A percentile compares a stretch with the other conserved stretches of the same genome.
Evolutionary conservation across 495 filamentous ascomycete species (phyloP).

Genomic region (Penicillium steckii): DNA sequence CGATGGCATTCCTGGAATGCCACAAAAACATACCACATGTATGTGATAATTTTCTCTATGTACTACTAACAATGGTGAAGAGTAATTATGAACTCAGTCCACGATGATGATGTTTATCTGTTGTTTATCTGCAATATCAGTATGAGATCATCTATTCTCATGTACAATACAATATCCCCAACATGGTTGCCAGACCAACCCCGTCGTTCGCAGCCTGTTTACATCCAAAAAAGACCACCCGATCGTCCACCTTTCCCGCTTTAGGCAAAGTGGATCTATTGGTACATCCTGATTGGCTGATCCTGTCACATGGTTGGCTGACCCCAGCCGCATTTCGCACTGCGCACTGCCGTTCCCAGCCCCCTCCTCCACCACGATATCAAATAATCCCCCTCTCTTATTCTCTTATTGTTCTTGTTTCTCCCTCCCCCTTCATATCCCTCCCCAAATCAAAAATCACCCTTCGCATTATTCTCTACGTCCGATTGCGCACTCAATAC

Average conservation of each 20-base stretch:
- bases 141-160: neutral
- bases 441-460: neutral
- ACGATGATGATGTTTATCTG: too few relatives aligned
- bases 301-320: slow-evolving; percentile 20
- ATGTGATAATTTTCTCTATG: too few relatives aligned
- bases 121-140: neutral
- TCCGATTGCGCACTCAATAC: neutral
- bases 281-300: slow-evolving; percentile 11
- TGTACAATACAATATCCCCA: slow-evolving; percentile 13
- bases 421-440: slow-evolving; percentile 2
- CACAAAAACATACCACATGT: neutral
- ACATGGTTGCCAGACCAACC: slow-evolving; percentile 33
- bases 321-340: slow-evolving; percentile 25
- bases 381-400: slow-evolving; percentile 24
- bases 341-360: slow-evolving; percentile 30
- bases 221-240: slow-evolving; percentile 31
- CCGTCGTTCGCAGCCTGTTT: slow-evolving; percentile 34
- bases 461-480: neutral
- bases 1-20: neutral
- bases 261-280: slow-evolving; percentile 24
- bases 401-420: neutral
- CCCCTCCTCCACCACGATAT: slow-evolving; percentile 39
- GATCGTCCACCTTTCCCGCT: slow-evolving; percentile 30
- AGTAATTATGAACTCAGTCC: too few relatives aligned
- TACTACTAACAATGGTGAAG: too few relatives aligned